Conservation (phyloP, 2,329 filamentous ascomycete genomes). For the Phaeosphaeria sp. region DNA sequence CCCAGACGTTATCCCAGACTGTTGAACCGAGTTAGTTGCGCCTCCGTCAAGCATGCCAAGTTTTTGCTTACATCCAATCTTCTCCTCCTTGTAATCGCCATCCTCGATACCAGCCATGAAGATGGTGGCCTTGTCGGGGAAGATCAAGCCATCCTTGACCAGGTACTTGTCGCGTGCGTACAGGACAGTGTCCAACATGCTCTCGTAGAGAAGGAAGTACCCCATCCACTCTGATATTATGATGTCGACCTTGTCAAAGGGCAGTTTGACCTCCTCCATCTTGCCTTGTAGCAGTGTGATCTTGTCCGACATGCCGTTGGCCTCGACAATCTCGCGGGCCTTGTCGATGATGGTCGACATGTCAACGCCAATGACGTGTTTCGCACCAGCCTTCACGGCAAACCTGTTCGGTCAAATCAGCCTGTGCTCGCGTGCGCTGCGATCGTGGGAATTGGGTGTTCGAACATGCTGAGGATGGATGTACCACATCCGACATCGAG, state of each 20-base stretch:
- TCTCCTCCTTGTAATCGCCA: slow-evolving; percentile 99
- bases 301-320: slow-evolving; percentile 91
- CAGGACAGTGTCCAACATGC: slow-evolving; percentile 97
- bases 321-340: slow-evolving; percentile 90
- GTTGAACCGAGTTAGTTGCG: slow-evolving; percentile 4
- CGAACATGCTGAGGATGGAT: slow-evolving; percentile 96
- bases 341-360: slow-evolving; percentile 99
- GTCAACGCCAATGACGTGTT: slow-evolving; percentile 98
- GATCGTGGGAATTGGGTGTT: slow-evolving; percentile 22
- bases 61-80: slow-evolving; percentile 81
- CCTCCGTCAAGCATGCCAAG: not conserved
- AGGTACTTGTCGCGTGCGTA: slow-evolving; percentile 96
- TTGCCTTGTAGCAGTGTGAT: slow-evolving; percentile 98
- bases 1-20: slow-evolving; percentile 99
- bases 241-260: slow-evolving; percentile 95
- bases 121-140: slow-evolving; percentile 98
- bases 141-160: slow-evolving; percentile 85
- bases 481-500: slow-evolving; percentile 98
- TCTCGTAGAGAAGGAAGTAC: slow-evolving; percentile 98
- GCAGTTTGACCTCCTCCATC: slow-evolving; percentile 97
- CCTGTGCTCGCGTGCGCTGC: slow-evolving; percentile 17
- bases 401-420: slow-evolving; percentile 69
- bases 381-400: slow-evolving; percentile 91
- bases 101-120: slow-evolving; percentile 97
- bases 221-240: slow-evolving; percentile 99